These are phyloP conservation scores for Mortierella sp. DNA, from an alignment of 371 early-diverging fungal species.

Conservation along the genomic window DNA sequence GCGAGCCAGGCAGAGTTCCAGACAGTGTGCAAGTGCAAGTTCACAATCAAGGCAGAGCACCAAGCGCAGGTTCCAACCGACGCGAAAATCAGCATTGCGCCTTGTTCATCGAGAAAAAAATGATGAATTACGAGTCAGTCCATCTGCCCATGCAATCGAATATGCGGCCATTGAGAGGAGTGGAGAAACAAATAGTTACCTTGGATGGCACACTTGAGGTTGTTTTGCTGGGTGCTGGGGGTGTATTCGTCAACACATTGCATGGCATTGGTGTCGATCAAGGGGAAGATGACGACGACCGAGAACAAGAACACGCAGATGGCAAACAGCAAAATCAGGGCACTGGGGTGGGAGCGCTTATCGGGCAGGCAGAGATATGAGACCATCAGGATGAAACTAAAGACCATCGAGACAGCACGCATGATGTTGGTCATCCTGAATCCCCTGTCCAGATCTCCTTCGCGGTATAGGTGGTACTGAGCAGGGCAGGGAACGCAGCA, in stretches of 20 bases:
- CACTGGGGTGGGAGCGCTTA: constrained; percentile 75
- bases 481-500: constrained; percentile 49
- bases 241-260: constrained; percentile 67
- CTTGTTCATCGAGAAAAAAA: constrained; percentile 34
- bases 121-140: background rate
- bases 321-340: constrained; percentile 73
- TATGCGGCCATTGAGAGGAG: background rate
- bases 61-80: constrained; percentile 70
- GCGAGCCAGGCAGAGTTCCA: constrained; percentile 71
- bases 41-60: constrained; percentile 69
- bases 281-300: constrained; percentile 66
- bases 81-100: constrained; percentile 66
- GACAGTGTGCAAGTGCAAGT: constrained; percentile 73
- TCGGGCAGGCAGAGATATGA: constrained; percentile 72
- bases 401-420: constrained; percentile 66
- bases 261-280: constrained; percentile 65
- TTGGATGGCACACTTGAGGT: constrained; percentile 74
- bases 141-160: background rate
- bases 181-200: constrained; percentile 11
- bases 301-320: constrained; percentile 69
- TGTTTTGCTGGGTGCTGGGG: constrained; percentile 69
- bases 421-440: constrained; percentile 66
- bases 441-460: constrained; percentile 63
- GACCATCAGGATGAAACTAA: constrained; percentile 66
- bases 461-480: constrained; percentile 60